These are phyloP conservation scores for Aspergillus ostianus DNA, from an alignment of 495 filamentous ascomycete genomes.

Conservation along the genomic window DNA sequence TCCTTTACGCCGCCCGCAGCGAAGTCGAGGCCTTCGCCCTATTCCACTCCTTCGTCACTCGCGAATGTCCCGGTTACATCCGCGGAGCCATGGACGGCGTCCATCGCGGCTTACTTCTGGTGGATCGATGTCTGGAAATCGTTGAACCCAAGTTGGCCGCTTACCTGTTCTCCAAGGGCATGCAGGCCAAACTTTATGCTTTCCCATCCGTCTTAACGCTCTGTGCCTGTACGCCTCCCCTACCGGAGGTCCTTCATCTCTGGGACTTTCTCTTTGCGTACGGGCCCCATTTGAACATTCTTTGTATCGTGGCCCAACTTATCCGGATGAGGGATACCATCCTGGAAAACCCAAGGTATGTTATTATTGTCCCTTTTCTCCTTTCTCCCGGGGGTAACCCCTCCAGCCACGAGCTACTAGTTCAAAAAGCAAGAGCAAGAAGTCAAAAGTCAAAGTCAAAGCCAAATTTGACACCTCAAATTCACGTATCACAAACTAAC, in stretches of 20 bases:
- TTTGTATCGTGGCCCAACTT: conserved; percentile 97
- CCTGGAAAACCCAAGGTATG: conserved; percentile 76
- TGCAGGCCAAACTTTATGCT: conserved; percentile 94
- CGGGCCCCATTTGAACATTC: conserved; percentile 87
- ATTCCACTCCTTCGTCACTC: conserved; percentile 84
- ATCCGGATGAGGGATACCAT: conserved; percentile 83
- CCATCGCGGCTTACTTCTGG: conserved; percentile 83
- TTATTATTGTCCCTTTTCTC: conserved; percentile 15
- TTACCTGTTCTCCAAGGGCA: conserved; percentile 78
- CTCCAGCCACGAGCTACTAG: neutral
- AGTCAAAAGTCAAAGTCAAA: neutral
- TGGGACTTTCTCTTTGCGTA: conserved; percentile 99
- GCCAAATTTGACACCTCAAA: neutral
- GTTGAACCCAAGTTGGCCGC: conserved; percentile 85
- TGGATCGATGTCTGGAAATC: conserved; percentile 85
- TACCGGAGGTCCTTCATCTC: conserved; percentile 90
- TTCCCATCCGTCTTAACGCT: conserved; percentile 94
- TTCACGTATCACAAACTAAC: neutral
- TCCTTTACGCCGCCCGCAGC: conserved; percentile 90
- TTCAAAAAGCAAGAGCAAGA: neutral
- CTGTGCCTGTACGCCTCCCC: conserved; percentile 93
- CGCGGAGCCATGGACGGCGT: conserved; percentile 96
- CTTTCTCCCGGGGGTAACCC: conserved; percentile 4
- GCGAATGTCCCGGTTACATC: conserved; percentile 91
- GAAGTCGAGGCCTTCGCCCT: conserved; percentile 93